A percentile compares a stretch with the other conserved stretches of the same genome.
phyloP scores from a whole-genome alignment of 2,329 filamentous ascomycete species.

The Aspergillus texensis region DNA sequence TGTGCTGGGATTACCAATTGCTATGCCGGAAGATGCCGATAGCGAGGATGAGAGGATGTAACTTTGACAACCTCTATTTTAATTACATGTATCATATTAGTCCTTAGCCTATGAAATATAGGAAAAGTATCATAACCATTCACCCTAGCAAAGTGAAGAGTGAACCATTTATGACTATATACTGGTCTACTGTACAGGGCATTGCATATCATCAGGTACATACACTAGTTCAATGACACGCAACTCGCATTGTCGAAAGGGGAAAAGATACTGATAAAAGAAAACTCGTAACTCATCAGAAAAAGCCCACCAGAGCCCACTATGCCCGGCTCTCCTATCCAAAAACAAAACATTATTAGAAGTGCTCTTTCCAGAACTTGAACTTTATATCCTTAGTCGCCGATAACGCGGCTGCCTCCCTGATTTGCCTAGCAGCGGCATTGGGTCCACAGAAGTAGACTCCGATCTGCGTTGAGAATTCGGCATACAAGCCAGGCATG shows the following conservation, averaged over 20 bases:
- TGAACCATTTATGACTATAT: slow-evolving; percentile 1
- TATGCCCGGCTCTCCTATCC: not conserved
- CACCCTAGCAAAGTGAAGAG: not conserved
- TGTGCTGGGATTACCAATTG: slow-evolving; percentile 21
- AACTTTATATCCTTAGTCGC: slow-evolving; percentile 82
- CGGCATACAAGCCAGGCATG: slow-evolving; percentile 76
- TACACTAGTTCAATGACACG: slow-evolving; percentile 7
- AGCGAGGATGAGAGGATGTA: slow-evolving; percentile 27
- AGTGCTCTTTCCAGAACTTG: slow-evolving; percentile 98
- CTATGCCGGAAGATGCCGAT: slow-evolving; percentile 35
- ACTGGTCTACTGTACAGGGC: slow-evolving; percentile 25
- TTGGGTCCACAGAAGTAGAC: slow-evolving; percentile 98
- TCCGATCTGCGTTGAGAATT: slow-evolving; percentile 80
- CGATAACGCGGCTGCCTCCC: slow-evolving; percentile 73
- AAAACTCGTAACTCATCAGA: slow-evolving; percentile 29
- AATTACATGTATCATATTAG: not conserved
- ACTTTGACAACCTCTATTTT: slow-evolving; percentile 5
- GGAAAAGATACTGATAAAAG: slow-evolving; percentile 8
- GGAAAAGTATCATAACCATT: not conserved
- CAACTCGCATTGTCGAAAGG: slow-evolving; percentile 7
- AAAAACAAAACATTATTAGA: slow-evolving; percentile 30
- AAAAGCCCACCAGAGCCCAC: not conserved
- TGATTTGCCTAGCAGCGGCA: slow-evolving; percentile 77
- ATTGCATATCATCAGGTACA: slow-evolving; percentile 7
- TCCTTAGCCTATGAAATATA: not conserved